These are phyloP conservation scores for Kregervanrija pseudodelftensis DNA, from an alignment of 805 yeast species.

Conservation along the genomic window DNA sequence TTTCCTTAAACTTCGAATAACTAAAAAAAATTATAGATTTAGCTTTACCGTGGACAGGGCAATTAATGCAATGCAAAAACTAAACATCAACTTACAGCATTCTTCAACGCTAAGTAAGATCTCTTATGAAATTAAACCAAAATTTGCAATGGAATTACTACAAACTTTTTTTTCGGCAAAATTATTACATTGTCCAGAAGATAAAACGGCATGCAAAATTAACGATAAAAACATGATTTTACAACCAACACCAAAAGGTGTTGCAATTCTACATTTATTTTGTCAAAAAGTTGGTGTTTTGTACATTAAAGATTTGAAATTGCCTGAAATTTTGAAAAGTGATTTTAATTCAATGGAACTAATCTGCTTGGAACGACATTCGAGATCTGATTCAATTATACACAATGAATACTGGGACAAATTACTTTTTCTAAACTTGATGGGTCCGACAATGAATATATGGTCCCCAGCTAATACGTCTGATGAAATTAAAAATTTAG, in stretches of 20 bases:
- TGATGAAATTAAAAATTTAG: constrained; percentile 36
- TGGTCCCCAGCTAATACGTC: constrained; percentile 56
- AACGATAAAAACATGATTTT: constrained; percentile 33
- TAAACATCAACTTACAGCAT: constrained; percentile 41
- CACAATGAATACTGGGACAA: constrained; percentile 60
- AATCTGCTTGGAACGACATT: constrained; percentile 58
- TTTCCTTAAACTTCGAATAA: not conserved
- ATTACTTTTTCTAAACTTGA: constrained; percentile 48
- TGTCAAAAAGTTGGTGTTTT: constrained; percentile 44
- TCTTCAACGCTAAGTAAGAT: constrained; percentile 46
- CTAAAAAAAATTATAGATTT: constrained; percentile 34
- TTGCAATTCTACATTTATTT: constrained; percentile 58
- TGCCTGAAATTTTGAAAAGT: constrained; percentile 34
- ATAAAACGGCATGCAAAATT: constrained; percentile 51
- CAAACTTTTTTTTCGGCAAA: constrained; percentile 51
- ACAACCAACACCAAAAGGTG: constrained; percentile 92
- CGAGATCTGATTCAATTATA: constrained; percentile 48
- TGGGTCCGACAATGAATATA: constrained; percentile 63
- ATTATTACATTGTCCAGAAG: constrained; percentile 67
- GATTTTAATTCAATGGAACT: constrained; percentile 66
- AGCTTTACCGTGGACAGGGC: constrained; percentile 50
- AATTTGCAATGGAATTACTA: constrained; percentile 41
- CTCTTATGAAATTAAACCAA: constrained; percentile 43
- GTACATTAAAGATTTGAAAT: constrained; percentile 18
- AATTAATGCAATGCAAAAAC: constrained; percentile 38